phyloP scores from a whole-genome alignment of 2,329 filamentous ascomycete species.

The Pseudocercospora musae region DNA sequence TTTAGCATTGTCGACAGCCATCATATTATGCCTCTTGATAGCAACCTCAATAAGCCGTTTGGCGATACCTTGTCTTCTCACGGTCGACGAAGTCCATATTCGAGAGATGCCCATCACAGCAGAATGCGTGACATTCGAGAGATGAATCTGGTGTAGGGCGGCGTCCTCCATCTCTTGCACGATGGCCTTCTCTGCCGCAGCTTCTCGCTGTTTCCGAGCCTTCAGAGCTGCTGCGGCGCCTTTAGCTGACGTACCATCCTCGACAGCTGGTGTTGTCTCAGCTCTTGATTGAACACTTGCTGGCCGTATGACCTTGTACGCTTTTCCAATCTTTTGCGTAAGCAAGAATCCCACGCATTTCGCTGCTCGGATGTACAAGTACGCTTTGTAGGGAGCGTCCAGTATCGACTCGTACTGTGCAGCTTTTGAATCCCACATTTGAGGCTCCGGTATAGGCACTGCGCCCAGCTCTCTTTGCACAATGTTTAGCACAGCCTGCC shows the following conservation, averaged over 20 bases:
- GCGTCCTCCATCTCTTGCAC: conserved; percentile 15
- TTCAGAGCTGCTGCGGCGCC: conserved; percentile 22
- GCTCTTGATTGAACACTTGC: background rate
- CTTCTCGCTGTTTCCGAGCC: conserved; percentile 23
- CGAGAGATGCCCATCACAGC: conserved; percentile 61
- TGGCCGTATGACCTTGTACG: conserved; percentile 47
- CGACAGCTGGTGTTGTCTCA: conserved; percentile 16
- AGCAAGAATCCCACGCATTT: conserved; percentile 63
- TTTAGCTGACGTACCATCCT: conserved; percentile 17
- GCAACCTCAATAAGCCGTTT: conserved; percentile 52
- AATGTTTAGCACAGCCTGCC: conserved; percentile 54
- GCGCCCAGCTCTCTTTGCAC: conserved; percentile 62
- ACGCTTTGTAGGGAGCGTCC: conserved; percentile 55
- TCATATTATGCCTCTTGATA: conserved; percentile 21
- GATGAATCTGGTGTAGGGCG: conserved; percentile 20
- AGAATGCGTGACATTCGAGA: conserved; percentile 26
- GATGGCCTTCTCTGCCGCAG: conserved; percentile 7
- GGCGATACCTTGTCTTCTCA: conserved; percentile 57
- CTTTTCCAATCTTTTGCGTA: conserved; percentile 59
- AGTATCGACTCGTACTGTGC: conserved; percentile 24
- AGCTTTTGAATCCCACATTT: conserved; percentile 53
- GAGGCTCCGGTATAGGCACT: conserved; percentile 55
- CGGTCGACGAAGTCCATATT: conserved; percentile 61
- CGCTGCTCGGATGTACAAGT: conserved; percentile 58
- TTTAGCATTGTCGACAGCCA: background rate